Base-by-base conservation (phyloP, 1,284 basidiomycete species). In the Sanghuangporus sanghuang region DNA sequence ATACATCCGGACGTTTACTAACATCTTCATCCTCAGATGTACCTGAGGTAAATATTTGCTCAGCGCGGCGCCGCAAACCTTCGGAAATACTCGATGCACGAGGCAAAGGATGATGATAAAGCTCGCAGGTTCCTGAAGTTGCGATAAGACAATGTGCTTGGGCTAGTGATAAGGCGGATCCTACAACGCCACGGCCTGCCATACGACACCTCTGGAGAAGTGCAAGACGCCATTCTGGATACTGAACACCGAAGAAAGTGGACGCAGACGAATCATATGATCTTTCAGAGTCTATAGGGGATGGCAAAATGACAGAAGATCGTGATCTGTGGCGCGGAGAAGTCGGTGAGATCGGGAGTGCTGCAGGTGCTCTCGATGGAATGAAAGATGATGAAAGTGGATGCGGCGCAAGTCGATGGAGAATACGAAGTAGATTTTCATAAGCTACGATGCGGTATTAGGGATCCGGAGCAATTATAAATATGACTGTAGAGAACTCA, bases 221-320 rank as follows among this genome's bases (percentile, higher is more conserved):
- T 2, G 79, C 76, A 1, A 75, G 69, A 0, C 86, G 78, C 86
- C 86, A 88, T 67, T 86, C 85, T 0, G 86, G 86, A 69, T 87
- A 88, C 0, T 82, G 81, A 2, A 84, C 72, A 0, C 76, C 74
- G 32, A 63, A 59, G 12, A 54, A 60, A 44, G 18, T 50, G 21
- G 62, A 44, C 21, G 23, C 27, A 23, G 23, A 55, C 42, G 53
- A 46, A 44, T 55, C 35, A 16, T 27, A 40, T 9, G 56, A 59
- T 14, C 50, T 32, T 42, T 36, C 46, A 12, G 57, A 23, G 63
- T 59, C 12, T 58, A 44, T 40, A 64, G 55, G 57, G 53, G 62
- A 40, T 55, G 61, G n/a, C 62, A 66, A 12, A 64, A 66, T 11
- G 58, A 44, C 54, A 53, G 42, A 48, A 18, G 61, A 59, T 39